A percentile compares a stretch with the other conserved stretches of the same genome.
These are phyloP conservation scores for Barbarea vulgaris DNA, from an alignment of 345 rosid species.

Conservation along the genomic window DNA sequence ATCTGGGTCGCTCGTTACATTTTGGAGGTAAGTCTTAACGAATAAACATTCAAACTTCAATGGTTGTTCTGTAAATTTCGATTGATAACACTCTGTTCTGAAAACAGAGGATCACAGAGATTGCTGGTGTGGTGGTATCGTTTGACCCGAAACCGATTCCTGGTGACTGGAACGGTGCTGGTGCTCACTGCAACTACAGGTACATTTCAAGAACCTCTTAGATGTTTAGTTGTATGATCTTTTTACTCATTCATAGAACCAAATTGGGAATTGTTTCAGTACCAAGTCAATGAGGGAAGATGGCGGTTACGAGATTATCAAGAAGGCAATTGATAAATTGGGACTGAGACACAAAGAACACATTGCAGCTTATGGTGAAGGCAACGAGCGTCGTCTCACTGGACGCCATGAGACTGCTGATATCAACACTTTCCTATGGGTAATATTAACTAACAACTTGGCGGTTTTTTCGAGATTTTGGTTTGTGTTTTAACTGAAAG, in stretches of 20 bases:
- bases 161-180: constrained; percentile 99
- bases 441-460: constrained; percentile 27
- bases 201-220: constrained; percentile 19
- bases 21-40: constrained; percentile 61
- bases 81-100: background rate
- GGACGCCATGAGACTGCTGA: constrained; percentile 86
- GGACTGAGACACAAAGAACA: constrained; percentile 80
- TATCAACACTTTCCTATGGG: constrained; percentile 78
- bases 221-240: background rate
- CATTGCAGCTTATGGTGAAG: constrained; percentile 95
- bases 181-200: constrained; percentile 95
- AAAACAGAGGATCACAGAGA: constrained; percentile 88
- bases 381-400: constrained; percentile 88
- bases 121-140: constrained; percentile 82
- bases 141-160: constrained; percentile 92
- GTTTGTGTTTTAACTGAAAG: background rate
- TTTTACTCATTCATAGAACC: background rate
- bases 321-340: constrained; percentile 86
- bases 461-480: background rate
- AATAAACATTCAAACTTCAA: background rate
- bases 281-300: constrained; percentile 80
- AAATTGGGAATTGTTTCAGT: constrained; percentile 41
- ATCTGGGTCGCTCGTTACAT: constrained; percentile 93
- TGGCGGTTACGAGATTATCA: constrained; percentile 72
- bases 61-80: background rate